Conservation (phyloP, 1,284 basidiomycete genomes). For the Cryptococcus wingfieldii region DNA sequence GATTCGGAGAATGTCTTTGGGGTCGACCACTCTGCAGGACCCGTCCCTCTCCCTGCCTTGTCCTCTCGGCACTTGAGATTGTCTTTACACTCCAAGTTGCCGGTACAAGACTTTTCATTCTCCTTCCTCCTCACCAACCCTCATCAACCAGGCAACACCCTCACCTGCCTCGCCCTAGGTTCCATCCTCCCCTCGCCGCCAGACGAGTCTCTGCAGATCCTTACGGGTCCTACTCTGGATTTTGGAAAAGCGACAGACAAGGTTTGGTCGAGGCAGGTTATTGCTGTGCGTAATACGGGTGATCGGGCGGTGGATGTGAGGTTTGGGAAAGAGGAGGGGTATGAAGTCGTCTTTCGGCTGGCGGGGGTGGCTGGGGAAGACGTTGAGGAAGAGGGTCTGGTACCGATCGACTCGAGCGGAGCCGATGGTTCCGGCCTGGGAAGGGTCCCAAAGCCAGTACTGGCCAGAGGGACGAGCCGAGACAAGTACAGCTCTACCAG, state of each 20-base stretch:
- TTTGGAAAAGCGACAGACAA: constrained; percentile 53
- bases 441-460: no score
- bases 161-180: constrained; percentile 39
- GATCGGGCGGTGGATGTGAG: constrained; percentile 50
- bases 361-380: constrained; percentile 48
- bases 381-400: constrained; percentile 33
- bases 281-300: constrained; percentile 51
- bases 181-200: constrained; percentile 30
- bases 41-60: constrained; percentile 40
- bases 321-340: constrained; percentile 48
- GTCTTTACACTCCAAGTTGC: constrained; percentile 28
- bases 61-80: constrained; percentile 43
- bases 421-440: not conserved
- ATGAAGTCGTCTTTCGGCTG: constrained; percentile 51
- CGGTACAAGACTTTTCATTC: constrained; percentile 39
- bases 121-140: constrained; percentile 44
- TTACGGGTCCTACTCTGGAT: constrained; percentile 50
- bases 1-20: constrained; percentile 49
- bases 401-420: constrained; percentile 22
- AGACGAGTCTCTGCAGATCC: constrained; percentile 49
- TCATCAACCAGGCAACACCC: constrained; percentile 41
- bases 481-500: constrained; percentile 20
- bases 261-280: constrained; percentile 50
- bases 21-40: constrained; percentile 36
- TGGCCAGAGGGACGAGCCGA: not conserved